Evolutionary conservation across 352 stramenopile genomes (phyloP).

Genomic region (Phytophthora capsici): DNA sequence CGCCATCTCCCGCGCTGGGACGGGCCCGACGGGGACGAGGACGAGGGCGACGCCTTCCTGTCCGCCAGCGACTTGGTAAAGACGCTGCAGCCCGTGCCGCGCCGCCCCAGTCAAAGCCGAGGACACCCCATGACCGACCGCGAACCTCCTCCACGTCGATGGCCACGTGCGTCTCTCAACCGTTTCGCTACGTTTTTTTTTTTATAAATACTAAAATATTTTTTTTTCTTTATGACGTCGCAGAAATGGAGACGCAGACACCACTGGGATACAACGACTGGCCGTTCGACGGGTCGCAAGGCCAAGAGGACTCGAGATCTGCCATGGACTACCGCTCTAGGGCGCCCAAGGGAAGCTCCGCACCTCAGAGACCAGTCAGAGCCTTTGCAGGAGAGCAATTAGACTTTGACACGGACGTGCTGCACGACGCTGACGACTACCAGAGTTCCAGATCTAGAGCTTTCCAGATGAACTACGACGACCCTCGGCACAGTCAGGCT

Average conservation of each 20-base stretch:
- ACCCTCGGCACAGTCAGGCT: conserved; percentile 39
- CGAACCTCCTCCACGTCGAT: conserved; percentile 12
- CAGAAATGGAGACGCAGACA: conserved; percentile 25
- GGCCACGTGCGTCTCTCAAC: conserved; percentile 16
- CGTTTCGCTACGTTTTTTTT: neutral
- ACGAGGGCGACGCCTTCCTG: conserved; percentile 32
- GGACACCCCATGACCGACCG: conserved; percentile 10
- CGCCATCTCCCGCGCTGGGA: conserved; percentile 24
- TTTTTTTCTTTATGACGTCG: neutral
- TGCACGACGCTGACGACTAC: conserved; percentile 21
- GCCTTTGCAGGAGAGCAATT: conserved; percentile 13
- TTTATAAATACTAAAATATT: neutral
- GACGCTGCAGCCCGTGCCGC: conserved; percentile 37
- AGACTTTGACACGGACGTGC: conserved; percentile 4
- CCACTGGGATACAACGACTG: conserved; percentile 31
- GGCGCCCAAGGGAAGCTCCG: neutral
- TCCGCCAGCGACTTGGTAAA: conserved; percentile 42
- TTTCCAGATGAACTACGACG: conserved; percentile 35
- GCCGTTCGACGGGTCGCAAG: conserved; percentile 20
- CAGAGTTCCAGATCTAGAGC: conserved; percentile 17
- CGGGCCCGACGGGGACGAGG: conserved; percentile 7
- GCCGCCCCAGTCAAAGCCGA: conserved; percentile 4
- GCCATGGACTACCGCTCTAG: conserved; percentile 17
- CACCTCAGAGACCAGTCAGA: neutral
- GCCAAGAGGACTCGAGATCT: conserved; percentile 2